Evolutionary conservation across 257 asterid species (phyloP).

Genomic region (Marsdenia floribunda): DNA sequence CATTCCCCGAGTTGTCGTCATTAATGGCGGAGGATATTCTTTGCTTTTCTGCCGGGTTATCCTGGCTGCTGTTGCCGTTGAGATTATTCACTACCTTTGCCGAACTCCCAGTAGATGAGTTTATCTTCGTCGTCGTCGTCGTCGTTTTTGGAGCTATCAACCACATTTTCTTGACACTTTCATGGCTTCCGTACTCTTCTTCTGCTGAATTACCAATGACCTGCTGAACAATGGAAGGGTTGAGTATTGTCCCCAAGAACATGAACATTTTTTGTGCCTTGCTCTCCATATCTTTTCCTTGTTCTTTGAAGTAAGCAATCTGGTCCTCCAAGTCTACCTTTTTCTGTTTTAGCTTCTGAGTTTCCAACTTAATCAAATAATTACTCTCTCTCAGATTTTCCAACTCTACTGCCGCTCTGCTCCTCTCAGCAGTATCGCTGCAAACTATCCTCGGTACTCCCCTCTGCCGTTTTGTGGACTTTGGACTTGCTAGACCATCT

Average conservation of each 20-base stretch:
- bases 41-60: neutral
- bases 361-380: constrained; percentile 23
- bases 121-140: neutral
- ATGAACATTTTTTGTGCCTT: constrained; percentile 9
- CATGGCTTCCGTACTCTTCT: constrained; percentile 4
- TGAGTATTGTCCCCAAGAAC: constrained; percentile 24
- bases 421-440: neutral
- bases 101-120: neutral
- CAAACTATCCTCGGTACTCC: constrained; percentile 1
- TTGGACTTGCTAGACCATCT: neutral
- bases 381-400: constrained; percentile 17
- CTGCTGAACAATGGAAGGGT: constrained; percentile 8
- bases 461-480: neutral
- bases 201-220: constrained; percentile 1
- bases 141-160: constrained; percentile 4
- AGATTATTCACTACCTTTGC: neutral
- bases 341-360: constrained; percentile 28
- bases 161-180: constrained; percentile 10
- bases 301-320: constrained; percentile 16
- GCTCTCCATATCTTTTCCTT: constrained; percentile 8
- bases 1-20: neutral
- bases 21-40: neutral
- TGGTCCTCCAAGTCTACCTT: constrained; percentile 23
- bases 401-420: constrained; percentile 10
- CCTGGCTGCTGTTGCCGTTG: neutral